Evolutionary conservation across 2,329 filamentous ascomycete genomes (phyloP).

Genomic region (Paecilomyces sp.): DNA sequence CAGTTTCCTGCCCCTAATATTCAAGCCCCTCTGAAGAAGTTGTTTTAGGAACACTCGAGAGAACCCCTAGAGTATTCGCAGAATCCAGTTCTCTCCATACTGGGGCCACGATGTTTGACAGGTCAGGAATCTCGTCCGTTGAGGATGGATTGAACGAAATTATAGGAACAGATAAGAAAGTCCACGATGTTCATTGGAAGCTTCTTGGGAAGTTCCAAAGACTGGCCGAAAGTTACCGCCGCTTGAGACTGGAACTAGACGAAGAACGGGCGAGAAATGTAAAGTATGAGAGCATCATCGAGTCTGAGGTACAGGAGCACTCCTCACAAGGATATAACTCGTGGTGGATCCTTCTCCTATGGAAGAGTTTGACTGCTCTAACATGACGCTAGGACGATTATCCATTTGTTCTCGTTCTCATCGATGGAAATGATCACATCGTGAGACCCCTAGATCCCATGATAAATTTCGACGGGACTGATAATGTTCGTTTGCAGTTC

Average conservation of each 20-base stretch:
- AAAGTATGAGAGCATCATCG: conserved; percentile 48
- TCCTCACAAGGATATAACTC: neutral
- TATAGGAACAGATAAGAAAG: neutral
- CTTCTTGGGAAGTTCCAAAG: conserved; percentile 27
- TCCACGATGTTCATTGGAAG: neutral
- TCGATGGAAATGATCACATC: conserved; percentile 57
- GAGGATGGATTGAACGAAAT: neutral
- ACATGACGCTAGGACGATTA: conserved; percentile 36
- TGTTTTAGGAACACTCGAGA: too few relatives aligned
- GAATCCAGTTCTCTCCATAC: too few relatives aligned
- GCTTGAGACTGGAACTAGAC: conserved; percentile 51
- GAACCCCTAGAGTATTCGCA: too few relatives aligned
- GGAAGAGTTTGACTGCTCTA: conserved; percentile 8
- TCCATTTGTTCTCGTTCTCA: conserved; percentile 53
- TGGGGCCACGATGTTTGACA: neutral
- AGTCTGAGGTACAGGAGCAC: conserved; percentile 27
- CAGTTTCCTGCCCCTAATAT: too few relatives aligned
- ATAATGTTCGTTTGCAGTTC: conserved; percentile 59
- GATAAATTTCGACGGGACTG: neutral
- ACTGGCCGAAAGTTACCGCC: conserved; percentile 49
- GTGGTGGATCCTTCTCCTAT: neutral
- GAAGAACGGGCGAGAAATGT: conserved; percentile 49
- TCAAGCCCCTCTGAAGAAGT: too few relatives aligned
- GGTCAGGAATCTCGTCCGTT: neutral
- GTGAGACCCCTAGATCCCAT: conserved; percentile 4